phyloP scores from a whole-genome alignment of 352 stramenopile species.

The Halophytophthora batemanensis region DNA sequence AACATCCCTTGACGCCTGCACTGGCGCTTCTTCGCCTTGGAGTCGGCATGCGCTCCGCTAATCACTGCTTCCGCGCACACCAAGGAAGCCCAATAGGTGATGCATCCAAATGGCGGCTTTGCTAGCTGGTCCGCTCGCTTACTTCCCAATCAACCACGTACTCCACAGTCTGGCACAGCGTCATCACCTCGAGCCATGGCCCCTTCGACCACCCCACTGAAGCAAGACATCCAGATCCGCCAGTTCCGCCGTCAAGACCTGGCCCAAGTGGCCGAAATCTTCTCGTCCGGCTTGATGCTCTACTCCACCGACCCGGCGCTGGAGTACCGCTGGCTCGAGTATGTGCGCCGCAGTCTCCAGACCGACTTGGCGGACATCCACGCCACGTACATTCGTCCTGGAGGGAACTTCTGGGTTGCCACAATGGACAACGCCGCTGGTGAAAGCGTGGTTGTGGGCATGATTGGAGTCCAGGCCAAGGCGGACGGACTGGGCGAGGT shows the following conservation, averaged over 20 bases:
- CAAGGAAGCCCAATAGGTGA: too few species aligned
- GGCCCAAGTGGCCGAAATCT: conserved; percentile 28
- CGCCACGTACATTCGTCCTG: conserved; percentile 28
- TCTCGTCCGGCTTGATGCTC: conserved; percentile 36
- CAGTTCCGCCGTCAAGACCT: conserved; percentile 32
- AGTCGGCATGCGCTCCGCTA: too few species aligned
- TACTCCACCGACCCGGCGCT: conserved; percentile 23
- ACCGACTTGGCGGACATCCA: conserved; percentile 32
- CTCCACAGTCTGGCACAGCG: too few species aligned
- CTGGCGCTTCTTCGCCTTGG: too few species aligned
- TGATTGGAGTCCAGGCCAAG: conserved; percentile 28
- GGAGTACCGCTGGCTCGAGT: conserved; percentile 19
- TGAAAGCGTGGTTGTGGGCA: conserved; percentile 18
- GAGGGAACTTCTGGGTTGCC: conserved; percentile 49
- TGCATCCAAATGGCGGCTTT: too few species aligned
- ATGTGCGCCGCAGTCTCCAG: conserved; percentile 32
- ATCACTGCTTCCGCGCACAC: too few species aligned
- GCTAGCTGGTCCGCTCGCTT: too few species aligned
- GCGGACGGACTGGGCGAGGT: conserved; percentile 17
- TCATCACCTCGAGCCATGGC: conserved; percentile 5
- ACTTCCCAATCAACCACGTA: too few species aligned
- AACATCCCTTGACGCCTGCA: too few species aligned
- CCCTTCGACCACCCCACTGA: not conserved
- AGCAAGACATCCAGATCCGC: conserved; percentile 19
- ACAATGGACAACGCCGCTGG: conserved; percentile 17